phyloP scores from a whole-genome alignment of 1,284 basidiomycete genomes.

The Tausonia pullulans region DNA sequence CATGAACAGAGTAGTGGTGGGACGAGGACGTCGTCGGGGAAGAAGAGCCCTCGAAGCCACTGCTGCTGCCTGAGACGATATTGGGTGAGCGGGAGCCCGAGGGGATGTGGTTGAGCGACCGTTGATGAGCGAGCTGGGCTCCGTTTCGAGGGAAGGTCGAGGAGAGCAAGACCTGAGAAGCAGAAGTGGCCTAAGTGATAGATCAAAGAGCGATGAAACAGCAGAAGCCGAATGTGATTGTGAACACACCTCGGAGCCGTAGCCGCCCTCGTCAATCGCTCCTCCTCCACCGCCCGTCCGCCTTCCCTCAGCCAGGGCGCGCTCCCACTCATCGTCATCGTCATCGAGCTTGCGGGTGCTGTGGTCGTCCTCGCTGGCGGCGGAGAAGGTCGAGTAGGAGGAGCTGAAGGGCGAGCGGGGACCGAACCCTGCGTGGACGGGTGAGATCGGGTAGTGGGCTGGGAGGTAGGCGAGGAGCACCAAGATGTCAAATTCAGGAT shows the following conservation, averaged over 20 bases:
- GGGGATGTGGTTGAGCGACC: neutral
- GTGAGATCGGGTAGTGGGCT: constrained; percentile 1
- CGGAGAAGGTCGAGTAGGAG: too few relatives aligned
- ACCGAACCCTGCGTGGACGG: neutral
- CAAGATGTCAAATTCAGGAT: neutral
- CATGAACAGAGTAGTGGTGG: too few relatives aligned
- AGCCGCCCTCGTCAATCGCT: too few relatives aligned
- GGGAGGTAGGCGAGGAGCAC: neutral
- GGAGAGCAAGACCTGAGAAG: too few relatives aligned
- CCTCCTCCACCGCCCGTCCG: neutral
- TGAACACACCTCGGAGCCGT: too few relatives aligned
- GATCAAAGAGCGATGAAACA: too few relatives aligned
- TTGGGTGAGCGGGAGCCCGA: constrained; percentile 1
- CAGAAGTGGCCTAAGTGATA: too few relatives aligned
- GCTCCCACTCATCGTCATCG: constrained; percentile 13
- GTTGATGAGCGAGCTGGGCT: neutral
- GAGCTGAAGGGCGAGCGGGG: too few relatives aligned
- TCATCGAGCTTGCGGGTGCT: neutral
- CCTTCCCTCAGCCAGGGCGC: constrained; percentile 10
- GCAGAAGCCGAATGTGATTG: too few relatives aligned
- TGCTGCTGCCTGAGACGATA: neutral
- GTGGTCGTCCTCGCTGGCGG: too few relatives aligned
- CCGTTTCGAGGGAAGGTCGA: neutral
- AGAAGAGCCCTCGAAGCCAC: neutral
- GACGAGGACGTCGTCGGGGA: neutral